A percentile compares a stretch with the other conserved stretches of the same genome.
These are phyloP conservation scores for Silene latifolia DNA, from an alignment of 148 eudicot genomes.

Conservation along the genomic window DNA sequence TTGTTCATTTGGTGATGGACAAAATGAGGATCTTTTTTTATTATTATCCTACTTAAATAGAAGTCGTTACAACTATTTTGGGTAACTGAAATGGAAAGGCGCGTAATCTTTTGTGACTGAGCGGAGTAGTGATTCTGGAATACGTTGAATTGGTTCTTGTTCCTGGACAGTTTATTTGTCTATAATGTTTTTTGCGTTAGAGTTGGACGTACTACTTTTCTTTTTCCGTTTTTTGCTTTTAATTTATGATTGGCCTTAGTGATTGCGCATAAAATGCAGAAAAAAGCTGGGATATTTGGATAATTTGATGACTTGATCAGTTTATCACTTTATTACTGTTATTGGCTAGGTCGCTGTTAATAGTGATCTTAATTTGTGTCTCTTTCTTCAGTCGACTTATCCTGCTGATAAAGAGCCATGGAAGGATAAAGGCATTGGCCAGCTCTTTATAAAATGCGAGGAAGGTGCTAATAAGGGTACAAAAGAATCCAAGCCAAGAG, in stretches of 20 bases:
- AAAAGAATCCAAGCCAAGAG: too few relatives aligned
- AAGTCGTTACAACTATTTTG: not conserved
- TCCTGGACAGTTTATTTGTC: not conserved
- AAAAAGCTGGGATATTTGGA: not conserved
- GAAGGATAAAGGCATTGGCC: slow-evolving; percentile 84
- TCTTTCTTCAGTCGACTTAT: slow-evolving; percentile 49
- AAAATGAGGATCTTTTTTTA: too few relatives aligned
- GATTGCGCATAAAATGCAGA: too few relatives aligned
- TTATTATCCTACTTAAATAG: too few relatives aligned
- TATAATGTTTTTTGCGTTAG: not conserved
- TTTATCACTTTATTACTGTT: not conserved
- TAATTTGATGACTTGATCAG: too few relatives aligned
- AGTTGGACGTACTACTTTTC: not conserved
- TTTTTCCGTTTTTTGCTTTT: not conserved
- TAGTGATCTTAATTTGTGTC: slow-evolving; percentile 21
- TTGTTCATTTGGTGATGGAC: too few relatives aligned
- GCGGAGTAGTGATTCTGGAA: not conserved
- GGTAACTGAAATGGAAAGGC: too few relatives aligned
- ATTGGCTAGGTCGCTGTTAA: slow-evolving; percentile 6
- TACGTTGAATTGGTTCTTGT: not conserved
- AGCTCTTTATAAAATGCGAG: slow-evolving; percentile 64
- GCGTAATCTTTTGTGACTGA: too few relatives aligned
- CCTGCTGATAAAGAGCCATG: slow-evolving; percentile 71
- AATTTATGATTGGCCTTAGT: not conserved
- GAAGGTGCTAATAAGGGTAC: slow-evolving; percentile 73